Percentiles rank a stretch among this genome's conserved stretches.
Evolutionary conservation across 140 eudicot species (phyloP).

Genomic region (Flaveria floridana): DNA sequence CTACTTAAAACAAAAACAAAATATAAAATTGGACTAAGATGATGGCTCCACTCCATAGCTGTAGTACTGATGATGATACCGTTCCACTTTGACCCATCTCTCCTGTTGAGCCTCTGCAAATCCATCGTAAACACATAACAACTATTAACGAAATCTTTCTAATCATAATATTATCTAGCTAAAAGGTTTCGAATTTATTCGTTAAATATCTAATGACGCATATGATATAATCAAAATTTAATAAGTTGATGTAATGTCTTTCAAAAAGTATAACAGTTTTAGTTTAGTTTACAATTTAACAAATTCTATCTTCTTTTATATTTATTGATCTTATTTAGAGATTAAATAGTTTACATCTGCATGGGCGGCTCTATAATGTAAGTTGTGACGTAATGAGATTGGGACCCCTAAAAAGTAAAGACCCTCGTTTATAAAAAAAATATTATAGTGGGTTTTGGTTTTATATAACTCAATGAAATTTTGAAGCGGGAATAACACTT

Average conservation of each 20-base stretch:
- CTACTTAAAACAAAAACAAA: background rate
- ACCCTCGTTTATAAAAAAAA: no score
- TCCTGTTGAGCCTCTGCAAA: background rate
- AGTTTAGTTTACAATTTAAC: background rate
- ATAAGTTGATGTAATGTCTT: no score
- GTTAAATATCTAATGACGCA: background rate
- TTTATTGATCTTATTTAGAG: background rate
- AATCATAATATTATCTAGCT: background rate
- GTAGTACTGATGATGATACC: background rate
- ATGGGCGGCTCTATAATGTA: no score
- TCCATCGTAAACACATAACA: background rate
- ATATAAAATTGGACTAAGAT: constrained; percentile 1
- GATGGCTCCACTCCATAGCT: constrained; percentile 8
- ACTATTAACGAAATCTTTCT: background rate
- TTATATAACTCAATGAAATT: no score
- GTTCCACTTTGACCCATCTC: background rate
- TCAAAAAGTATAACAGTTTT: background rate
- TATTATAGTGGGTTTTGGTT: no score
- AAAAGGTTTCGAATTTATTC: background rate
- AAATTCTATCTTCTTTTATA: background rate
- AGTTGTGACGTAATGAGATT: no score
- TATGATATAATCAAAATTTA: background rate
- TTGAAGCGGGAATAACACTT: no score
- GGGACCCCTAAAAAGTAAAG: no score
- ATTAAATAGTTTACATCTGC: no score